Conservation (phyloP, 352 stramenopile species). For the Pythium folliculosum region DNA sequence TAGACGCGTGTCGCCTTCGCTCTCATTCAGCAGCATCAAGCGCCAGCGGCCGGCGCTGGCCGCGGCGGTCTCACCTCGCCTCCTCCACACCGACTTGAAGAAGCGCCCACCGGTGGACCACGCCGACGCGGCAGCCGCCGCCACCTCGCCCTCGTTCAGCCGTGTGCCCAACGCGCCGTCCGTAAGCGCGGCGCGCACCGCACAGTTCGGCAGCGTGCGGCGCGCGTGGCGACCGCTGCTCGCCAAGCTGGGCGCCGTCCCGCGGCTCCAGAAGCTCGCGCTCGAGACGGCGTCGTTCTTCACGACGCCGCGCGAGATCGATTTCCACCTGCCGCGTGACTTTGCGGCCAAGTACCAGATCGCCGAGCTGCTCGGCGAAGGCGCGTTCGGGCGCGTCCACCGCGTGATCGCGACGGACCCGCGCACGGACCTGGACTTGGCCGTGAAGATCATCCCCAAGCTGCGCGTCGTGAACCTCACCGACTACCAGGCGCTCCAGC, state of each 20-base stretch:
- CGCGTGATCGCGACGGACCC: slow-evolving; percentile 38
- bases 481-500: slow-evolving; percentile 67
- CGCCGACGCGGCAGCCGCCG: background rate
- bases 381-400: slow-evolving; percentile 69
- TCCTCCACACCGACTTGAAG: slow-evolving; percentile 11
- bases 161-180: slow-evolving; percentile 28
- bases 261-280: slow-evolving; percentile 47
- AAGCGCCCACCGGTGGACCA: background rate
- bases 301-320: slow-evolving; percentile 56
- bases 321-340: slow-evolving; percentile 60
- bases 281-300: slow-evolving; percentile 67
- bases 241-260: slow-evolving; percentile 39
- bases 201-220: slow-evolving; percentile 54
- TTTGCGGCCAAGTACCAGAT: slow-evolving; percentile 60
- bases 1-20: background rate
- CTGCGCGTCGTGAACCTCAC: slow-evolving; percentile 52
- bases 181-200: slow-evolving; percentile 7
- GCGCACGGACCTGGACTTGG: slow-evolving; percentile 46
- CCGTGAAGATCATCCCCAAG: slow-evolving; percentile 81
- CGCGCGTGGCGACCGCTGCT: slow-evolving; percentile 58
- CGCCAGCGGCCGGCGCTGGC: background rate
- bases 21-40: background rate
- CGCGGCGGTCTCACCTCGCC: background rate
- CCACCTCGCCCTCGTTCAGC: slow-evolving; percentile 22
- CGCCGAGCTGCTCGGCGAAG: slow-evolving; percentile 62